Conservation (phyloP, 2,329 filamentous ascomycete species). For the Talaromyces sp. region DNA sequence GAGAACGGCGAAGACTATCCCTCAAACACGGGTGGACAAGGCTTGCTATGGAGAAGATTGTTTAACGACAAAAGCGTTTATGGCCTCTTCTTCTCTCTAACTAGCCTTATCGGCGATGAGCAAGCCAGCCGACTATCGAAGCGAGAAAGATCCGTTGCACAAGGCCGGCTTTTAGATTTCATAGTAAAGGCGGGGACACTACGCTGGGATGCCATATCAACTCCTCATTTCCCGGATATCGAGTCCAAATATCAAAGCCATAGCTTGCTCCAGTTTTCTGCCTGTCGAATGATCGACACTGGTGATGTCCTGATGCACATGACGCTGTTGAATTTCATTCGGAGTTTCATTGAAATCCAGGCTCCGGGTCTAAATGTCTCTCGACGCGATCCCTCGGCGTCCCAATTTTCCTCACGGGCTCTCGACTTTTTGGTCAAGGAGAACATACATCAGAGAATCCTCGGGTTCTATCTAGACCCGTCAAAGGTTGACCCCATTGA, state of each 20-base stretch:
- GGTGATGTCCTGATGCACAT: slow-evolving; percentile 58
- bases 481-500: slow-evolving; percentile 47
- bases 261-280: slow-evolving; percentile 52
- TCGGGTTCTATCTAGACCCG: slow-evolving; percentile 50
- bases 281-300: slow-evolving; percentile 52
- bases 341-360: slow-evolving; percentile 46
- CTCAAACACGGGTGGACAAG: slow-evolving; percentile 37
- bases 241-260: slow-evolving; percentile 40
- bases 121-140: slow-evolving; percentile 39
- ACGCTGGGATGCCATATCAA: slow-evolving; percentile 51
- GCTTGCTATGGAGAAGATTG: slow-evolving; percentile 57
- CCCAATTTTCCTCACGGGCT: slow-evolving; percentile 35
- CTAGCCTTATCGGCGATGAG: slow-evolving; percentile 39
- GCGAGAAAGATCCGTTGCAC: slow-evolving; percentile 54
- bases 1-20: slow-evolving; percentile 16
- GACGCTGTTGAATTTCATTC: slow-evolving; percentile 54
- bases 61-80: slow-evolving; percentile 59
- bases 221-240: slow-evolving; percentile 48
- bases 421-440: slow-evolving; percentile 50
- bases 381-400: slow-evolving; percentile 26
- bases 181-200: slow-evolving; percentile 49
- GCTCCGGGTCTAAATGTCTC: slow-evolving; percentile 30
- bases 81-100: slow-evolving; percentile 51
- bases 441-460: slow-evolving; percentile 46
- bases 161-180: slow-evolving; percentile 56